A percentile compares a stretch with the other conserved stretches of the same genome.
Conservation (phyloP, 257 asterid species). For the Solanum lycopersicoides region DNA sequence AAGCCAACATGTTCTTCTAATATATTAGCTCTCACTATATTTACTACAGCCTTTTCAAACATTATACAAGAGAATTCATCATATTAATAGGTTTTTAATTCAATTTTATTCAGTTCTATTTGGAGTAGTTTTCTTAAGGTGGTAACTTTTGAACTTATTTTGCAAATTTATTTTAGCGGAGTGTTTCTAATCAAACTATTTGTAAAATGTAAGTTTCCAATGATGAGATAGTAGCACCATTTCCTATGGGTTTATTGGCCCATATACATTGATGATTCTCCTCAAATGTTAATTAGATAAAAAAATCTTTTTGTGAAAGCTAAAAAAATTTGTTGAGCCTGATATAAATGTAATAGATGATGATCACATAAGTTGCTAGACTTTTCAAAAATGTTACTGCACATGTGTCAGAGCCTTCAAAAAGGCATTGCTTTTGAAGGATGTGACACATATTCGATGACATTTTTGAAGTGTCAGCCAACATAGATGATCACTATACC, state of each 20-base stretch:
- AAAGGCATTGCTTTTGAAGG: neutral
- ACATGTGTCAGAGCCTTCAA: neutral
- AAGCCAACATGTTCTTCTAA: constrained; percentile 74
- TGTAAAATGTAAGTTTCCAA: neutral
- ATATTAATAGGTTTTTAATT: neutral
- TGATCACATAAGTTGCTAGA: neutral
- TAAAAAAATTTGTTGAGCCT: neutral
- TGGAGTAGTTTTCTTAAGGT: neutral
- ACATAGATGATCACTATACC: neutral
- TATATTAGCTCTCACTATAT: neutral
- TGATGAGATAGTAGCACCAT: neutral
- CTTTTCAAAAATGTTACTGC: too few relatives aligned
- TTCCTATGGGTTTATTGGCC: neutral
- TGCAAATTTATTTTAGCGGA: neutral
- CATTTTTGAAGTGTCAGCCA: neutral
- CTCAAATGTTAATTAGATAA: neutral
- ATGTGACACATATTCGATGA: neutral
- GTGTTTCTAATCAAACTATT: neutral
- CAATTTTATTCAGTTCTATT: neutral
- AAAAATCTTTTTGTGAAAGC: neutral
- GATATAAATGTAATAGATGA: neutral
- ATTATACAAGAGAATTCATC: neutral
- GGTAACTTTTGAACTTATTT: neutral
- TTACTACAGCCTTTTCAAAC: neutral
- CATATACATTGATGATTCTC: too few relatives aligned